These are phyloP conservation scores for Luvunga scandens DNA, from an alignment of 345 rosid species.

Conservation along the genomic window DNA sequence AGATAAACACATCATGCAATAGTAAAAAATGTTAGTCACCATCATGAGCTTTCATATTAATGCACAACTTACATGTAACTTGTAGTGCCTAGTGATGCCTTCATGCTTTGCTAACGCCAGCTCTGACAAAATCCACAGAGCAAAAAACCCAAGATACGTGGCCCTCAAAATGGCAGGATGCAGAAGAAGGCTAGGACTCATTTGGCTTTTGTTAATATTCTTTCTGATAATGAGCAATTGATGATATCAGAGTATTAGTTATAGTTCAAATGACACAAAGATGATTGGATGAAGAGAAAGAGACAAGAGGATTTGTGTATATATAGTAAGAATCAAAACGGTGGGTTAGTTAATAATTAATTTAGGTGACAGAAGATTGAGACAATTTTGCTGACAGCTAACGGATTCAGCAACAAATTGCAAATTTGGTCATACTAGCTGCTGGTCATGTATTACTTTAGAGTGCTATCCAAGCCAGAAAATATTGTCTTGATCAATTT, in stretches of 20 bases:
- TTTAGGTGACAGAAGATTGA: constrained; percentile 32
- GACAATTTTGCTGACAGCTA: constrained; percentile 2
- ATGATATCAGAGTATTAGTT: neutral
- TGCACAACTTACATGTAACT: constrained; percentile 34
- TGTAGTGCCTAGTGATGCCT: constrained; percentile 45
- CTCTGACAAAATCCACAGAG: constrained; percentile 21
- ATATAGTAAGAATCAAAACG: constrained; percentile 16
- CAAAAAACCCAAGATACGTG: constrained; percentile 14
- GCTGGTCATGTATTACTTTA: constrained; percentile 20
- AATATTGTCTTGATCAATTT: neutral
- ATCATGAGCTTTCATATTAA: no score
- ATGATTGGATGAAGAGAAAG: constrained; percentile 17
- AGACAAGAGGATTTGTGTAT: constrained; percentile 9
- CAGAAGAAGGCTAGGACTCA: constrained; percentile 15
- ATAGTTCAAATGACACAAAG: neutral
- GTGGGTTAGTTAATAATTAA: constrained; percentile 17
- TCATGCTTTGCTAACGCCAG: constrained; percentile 33
- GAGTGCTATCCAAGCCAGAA: constrained; percentile 31
- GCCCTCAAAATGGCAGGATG: constrained; percentile 1
- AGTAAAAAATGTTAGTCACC: neutral
- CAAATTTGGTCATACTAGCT: constrained; percentile 8
- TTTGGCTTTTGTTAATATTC: neutral
- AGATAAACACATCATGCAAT: neutral
- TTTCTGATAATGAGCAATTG: neutral
- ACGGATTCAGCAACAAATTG: constrained; percentile 2